Conservation (phyloP, 352 stramenopile species). For the Pythium angustatum region DNA sequence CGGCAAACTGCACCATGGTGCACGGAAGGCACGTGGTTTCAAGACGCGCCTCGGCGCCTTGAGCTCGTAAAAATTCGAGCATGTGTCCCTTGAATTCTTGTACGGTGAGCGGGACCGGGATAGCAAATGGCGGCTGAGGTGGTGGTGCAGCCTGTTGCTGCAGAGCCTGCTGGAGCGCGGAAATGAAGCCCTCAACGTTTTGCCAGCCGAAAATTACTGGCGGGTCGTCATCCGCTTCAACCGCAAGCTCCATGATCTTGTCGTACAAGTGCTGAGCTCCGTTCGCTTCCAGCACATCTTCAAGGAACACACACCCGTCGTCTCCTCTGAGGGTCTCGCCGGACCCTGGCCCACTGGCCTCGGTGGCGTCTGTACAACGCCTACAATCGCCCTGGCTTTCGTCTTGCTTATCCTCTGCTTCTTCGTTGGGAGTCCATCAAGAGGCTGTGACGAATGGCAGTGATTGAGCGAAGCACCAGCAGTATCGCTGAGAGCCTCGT, state of each 20-base stretch:
- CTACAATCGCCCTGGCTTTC: no score
- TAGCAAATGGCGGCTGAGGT: constrained; percentile 16
- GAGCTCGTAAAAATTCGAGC: constrained; percentile 18
- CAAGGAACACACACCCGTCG: no score
- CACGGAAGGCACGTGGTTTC: constrained; percentile 27
- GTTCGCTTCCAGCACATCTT: constrained; percentile 27
- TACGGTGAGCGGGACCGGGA: constrained; percentile 18
- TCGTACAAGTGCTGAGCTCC: constrained; percentile 27
- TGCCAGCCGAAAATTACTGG: constrained; percentile 29
- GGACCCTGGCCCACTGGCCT: no score
- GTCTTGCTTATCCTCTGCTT: no score
- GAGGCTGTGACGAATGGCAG: no score
- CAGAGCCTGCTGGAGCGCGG: constrained; percentile 17
- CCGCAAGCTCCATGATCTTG: constrained; percentile 26
- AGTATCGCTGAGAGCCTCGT: no score
- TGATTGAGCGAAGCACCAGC: no score
- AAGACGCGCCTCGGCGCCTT: constrained; percentile 16
- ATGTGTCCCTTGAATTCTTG: constrained; percentile 28
- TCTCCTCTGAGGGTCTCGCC: no score
- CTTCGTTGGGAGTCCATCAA: no score
- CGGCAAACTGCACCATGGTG: constrained; percentile 8
- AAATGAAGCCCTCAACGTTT: constrained; percentile 25
- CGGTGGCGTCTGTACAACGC: no score
- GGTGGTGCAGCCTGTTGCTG: constrained; percentile 6
- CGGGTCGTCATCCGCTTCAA: constrained; percentile 22